Base-by-base conservation (phyloP, 2,329 filamentous ascomycete genomes). In the Exophiala spinifera region DNA sequence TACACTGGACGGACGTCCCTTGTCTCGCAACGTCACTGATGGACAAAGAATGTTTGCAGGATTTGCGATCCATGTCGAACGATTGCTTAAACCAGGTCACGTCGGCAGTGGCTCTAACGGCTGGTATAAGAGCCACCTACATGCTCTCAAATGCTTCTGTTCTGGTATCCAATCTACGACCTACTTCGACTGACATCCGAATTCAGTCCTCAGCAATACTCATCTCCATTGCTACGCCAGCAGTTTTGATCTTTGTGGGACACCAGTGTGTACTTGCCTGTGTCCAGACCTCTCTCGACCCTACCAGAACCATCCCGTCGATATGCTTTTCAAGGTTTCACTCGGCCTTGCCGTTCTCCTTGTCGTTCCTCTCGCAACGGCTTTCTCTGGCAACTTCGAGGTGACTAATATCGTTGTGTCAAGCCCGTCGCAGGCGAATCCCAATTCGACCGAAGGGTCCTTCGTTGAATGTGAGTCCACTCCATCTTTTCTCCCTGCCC, bases 361-460 rank as follows among this genome's bases (percentile, higher is more conserved):
- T 51, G 14, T 46, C 40, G n/a, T 40, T 31, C 28, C 37, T 42
- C 28, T 42, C 17, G 23, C 52, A 8, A 46, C 47, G 39, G 60
- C 53, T 33, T 60, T 63, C 49, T 59, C 53, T 10, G 57, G 57
- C 21, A 55, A 62, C 46, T 61, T 64, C 43, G 46, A 60, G 33
- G 49, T 63, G 39, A 53, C 46, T 20, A 55, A 61, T 46, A 15
- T 64, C 10, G 44, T 59, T 40, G 53, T 59, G 34, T 55, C 51
- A 3, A 57, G 59, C 6, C 62, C 60, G 2, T 61, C 59, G 21
- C 56, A 64, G 52, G 53, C 56, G 25, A 51, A 61, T 33, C 46
- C 59, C 8, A 58, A 49, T 11, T 61, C 59, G 11, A 57, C 46
- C 17, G 42, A 56, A 21, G 54, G 59, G 33, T 53, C 51, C 28